A percentile compares a stretch with the other conserved stretches of the same genome.
phyloP scores from a whole-genome alignment of 495 filamentous ascomycete genomes.

The Cudoniella acicularis region DNA sequence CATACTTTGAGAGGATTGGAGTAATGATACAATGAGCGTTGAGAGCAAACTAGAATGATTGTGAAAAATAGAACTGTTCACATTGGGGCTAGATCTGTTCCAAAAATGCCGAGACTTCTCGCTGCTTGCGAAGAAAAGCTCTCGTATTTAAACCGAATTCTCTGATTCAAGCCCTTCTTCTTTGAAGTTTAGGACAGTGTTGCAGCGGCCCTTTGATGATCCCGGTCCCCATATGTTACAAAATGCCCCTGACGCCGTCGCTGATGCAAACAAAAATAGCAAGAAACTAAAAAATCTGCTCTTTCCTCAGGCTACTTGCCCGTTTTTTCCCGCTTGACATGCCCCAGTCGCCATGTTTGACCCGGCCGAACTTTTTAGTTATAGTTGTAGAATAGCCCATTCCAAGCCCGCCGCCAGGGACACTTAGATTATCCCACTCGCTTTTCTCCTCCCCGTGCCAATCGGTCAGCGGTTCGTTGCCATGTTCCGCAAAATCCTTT shows the following conservation, averaged over 20 bases:
- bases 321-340: slow-evolving; percentile 19
- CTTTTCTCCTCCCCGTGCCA: slow-evolving; percentile 20
- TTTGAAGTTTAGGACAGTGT: neutral
- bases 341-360: slow-evolving; percentile 24
- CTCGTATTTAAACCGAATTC: no score
- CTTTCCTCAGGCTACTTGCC: slow-evolving; percentile 24
- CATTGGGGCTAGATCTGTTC: no score
- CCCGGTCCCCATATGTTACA: neutral
- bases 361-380: slow-evolving; percentile 21
- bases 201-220: neutral
- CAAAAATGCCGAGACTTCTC: no score
- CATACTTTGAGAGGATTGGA: no score
- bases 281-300: slow-evolving; percentile 16
- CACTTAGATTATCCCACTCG: slow-evolving; percentile 14
- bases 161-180: no score
- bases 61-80: no score
- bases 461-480: slow-evolving; percentile 8
- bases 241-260: neutral
- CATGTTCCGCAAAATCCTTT: neutral
- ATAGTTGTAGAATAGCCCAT: slow-evolving; percentile 15
- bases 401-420: slow-evolving; percentile 10
- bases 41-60: no score
- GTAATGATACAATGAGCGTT: no score
- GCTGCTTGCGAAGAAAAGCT: no score
- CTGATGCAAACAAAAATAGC: neutral